Evolutionary conservation across 2,329 filamentous ascomycete species (phyloP), one percentile per base, ranked within the genome.

Genomic region (Eurotiales sp.): DNA sequence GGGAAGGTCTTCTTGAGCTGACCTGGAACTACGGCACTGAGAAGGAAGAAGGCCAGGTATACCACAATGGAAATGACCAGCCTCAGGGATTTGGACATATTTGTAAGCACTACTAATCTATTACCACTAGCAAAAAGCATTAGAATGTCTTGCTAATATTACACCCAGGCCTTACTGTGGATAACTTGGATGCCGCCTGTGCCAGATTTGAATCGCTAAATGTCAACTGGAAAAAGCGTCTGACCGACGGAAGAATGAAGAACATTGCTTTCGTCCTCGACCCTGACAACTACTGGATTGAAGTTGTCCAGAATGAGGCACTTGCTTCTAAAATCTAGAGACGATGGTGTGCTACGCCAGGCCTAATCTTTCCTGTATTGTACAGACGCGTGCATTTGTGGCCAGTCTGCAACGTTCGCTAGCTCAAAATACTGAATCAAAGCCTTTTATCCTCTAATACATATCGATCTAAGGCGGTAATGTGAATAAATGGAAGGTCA

Each of bases 71-170:
- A 32, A 99, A 99, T 69, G 78, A 85, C 37, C 78, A 95, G 68
- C 92, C 92, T 0, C 90, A 96, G 69, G 93, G 93, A 1, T 97
- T 96, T 59, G 91, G 92, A 0, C 91, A 96, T 64, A 90, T 96
- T 55, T 95, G 90, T 87, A 70, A 74, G 82, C 77, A 21, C 19
- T 50, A 3, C 19, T 14, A 25, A 17, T 36, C 17, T 7, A 36
- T 14, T 2, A 2, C 19, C 45, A 57, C 45, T 11, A 47, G 34
- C 12, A 1, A 37, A 19, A 7, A 21, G 12, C 15, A 21, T 6
- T 36, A 17, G 12, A 37, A 37, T 11, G 15, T 15, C 34, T 37
- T 23, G 12, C 41, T 50, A 14, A 46, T 32, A 19, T 10, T n/a
- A 19, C 4, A 12, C 8, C 21, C 46, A 87, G 84, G 84, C 65